phyloP scores from a whole-genome alignment of 352 stramenopile genomes.

The Blastocystis sp. region DNA sequence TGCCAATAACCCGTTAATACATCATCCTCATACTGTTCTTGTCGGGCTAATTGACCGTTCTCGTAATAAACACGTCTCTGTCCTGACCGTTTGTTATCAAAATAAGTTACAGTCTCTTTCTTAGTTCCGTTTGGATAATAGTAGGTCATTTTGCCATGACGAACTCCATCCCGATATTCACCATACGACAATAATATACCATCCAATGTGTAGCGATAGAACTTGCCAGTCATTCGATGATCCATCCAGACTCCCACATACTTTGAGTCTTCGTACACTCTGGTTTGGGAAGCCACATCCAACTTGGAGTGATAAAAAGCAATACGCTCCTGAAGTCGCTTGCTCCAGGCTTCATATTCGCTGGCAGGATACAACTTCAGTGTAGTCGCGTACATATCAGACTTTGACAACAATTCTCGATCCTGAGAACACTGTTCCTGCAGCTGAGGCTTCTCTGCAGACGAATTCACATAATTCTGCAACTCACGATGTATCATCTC shows the following conservation, averaged over 20 bases:
- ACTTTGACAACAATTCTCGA: not conserved
- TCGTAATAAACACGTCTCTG: not conserved
- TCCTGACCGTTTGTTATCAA: not conserved
- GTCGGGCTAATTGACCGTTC: not conserved
- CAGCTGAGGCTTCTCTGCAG: not conserved
- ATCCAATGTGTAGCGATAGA: not conserved
- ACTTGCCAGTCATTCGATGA: constrained; percentile 4
- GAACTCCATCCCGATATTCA: not conserved
- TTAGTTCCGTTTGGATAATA: not conserved
- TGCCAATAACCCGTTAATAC: not conserved
- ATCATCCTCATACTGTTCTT: not conserved
- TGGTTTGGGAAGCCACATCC: not conserved
- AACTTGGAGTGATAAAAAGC: not conserved
- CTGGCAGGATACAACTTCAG: not conserved
- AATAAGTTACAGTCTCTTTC: not conserved
- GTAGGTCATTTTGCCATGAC: not conserved
- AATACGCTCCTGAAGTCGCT: not conserved
- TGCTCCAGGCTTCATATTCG: not conserved
- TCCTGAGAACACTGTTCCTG: not conserved
- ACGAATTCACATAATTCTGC: not conserved
- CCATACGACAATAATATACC: not conserved
- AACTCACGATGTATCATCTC: not conserved
- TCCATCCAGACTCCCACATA: not conserved
- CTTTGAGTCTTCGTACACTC: not conserved
- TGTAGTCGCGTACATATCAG: not conserved